Evolutionary conservation across 176 grass and related monocot genomes (phyloP), one percentile per base, ranked within the genome.

Genomic region (Carex cristatella): DNA sequence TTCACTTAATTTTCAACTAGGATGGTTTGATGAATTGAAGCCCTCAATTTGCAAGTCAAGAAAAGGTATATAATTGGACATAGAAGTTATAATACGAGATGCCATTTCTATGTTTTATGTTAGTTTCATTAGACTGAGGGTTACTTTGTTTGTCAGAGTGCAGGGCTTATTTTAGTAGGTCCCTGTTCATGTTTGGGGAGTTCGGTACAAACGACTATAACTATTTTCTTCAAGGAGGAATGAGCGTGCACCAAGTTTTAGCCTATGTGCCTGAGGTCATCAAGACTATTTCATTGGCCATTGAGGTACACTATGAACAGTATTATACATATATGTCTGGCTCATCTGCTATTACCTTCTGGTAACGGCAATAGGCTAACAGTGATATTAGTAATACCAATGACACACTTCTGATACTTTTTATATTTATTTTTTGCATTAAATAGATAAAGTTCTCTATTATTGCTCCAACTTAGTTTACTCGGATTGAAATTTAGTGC

Each of bases 11-110:
- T 62, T 94, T 65, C 92, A 94, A 66, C 82, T 92, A 31, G 51
- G 89, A 61, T 94, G 89, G 89, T 90, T 91, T 76, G 87, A 90
- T 88, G 80, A 94, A 69, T 91, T 85, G 59, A 82, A 51, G 61
- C 61, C 80, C 44, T 82, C 61, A 15, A 16, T 82, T 30, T 66
- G 80, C 80, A 82, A 82, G 18, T 65, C 80, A 64, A 1, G 10
- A 82, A 53, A 66, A 64, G 80, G 61, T 82, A 66, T 51, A 13
- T 66, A 57, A 14, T 10, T 76, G 32, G 76, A 54, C 32, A 35
- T 44, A 18, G 33, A 18, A 81, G 35, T 42, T 7, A 82, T 16
- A 4, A 31, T 19, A 65, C 49, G 10, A 63, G 10, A 63, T 37
- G 16, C 59, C 1, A 5, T 10, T 14, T 44, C 7, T 10, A 7